phyloP scores from a whole-genome alignment of 2,329 filamentous ascomycete genomes.

The Colletotrichum australisinense region DNA sequence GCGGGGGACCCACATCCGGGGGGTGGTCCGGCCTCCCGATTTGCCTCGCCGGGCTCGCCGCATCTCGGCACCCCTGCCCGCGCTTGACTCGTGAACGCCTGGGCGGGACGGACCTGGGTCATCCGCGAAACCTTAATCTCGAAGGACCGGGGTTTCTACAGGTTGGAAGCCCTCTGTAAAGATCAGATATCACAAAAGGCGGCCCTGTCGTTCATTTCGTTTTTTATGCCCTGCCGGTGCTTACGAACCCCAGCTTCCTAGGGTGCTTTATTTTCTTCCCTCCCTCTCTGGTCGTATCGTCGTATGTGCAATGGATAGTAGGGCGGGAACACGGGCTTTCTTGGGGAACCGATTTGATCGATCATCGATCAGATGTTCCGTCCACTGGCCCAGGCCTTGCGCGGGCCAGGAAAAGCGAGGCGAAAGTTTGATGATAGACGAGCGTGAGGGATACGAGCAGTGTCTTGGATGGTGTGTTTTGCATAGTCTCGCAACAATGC shows the following conservation, averaged over 20 bases:
- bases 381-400: neutral
- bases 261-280: neutral
- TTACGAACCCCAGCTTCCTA: neutral
- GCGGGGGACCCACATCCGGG: slow-evolving; percentile 10
- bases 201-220: slow-evolving; percentile 9
- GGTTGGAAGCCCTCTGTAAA: neutral
- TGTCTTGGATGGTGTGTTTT: neutral
- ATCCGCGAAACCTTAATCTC: slow-evolving; percentile 12
- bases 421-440: neutral
- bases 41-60: slow-evolving; percentile 1
- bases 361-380: neutral
- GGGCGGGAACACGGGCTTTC: neutral
- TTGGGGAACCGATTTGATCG: neutral
- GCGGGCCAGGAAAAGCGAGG: neutral
- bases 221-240: neutral
- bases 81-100: slow-evolving; percentile 24
- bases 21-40: neutral
- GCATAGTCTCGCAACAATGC: neutral
- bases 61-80: neutral
- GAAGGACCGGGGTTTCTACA: neutral
- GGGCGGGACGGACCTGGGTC: neutral
- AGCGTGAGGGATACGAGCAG: neutral
- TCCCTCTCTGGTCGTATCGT: neutral
- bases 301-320: too few species aligned
- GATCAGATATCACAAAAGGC: neutral